Conservation (phyloP, 2,329 filamentous ascomycete genomes). For the Fusarium pseudonygamai region DNA sequence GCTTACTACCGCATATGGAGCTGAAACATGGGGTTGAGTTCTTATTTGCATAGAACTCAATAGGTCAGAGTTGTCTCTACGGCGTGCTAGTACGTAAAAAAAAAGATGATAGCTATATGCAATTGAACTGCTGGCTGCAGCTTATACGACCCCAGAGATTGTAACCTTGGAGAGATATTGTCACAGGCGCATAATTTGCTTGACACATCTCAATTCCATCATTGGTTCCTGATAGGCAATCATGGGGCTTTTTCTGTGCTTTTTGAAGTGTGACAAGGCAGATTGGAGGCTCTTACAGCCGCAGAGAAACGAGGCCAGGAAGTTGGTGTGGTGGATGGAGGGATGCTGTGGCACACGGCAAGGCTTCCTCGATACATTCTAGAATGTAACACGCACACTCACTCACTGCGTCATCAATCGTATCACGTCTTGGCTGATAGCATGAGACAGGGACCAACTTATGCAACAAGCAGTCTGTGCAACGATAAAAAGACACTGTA, state of each 20-base stretch:
- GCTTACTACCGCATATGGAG: neutral
- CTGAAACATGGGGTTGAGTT: neutral
- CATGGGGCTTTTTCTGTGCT: constrained; percentile 7
- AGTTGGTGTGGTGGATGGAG: neutral
- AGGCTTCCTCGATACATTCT: constrained; percentile 4
- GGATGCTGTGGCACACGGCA: neutral
- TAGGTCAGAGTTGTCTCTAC: neutral
- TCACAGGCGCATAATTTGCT: neutral
- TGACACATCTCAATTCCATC: neutral
- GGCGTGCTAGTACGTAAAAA: neutral
- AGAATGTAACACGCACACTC: constrained; percentile 11
- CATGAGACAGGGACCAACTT: neutral
- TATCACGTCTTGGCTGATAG: neutral
- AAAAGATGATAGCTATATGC: neutral
- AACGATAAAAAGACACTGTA: neutral
- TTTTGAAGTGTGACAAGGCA: neutral
- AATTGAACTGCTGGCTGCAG: neutral
- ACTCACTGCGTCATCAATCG: neutral
- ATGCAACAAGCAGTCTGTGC: neutral
- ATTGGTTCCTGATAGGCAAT: neutral
- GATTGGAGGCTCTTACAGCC: neutral
- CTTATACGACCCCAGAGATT: neutral
- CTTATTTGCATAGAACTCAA: neutral
- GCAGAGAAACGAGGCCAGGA: neutral
- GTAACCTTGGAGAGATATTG: neutral